Conservation (phyloP, 352 stramenopile species). For the Aphanomyces invadans region DNA sequence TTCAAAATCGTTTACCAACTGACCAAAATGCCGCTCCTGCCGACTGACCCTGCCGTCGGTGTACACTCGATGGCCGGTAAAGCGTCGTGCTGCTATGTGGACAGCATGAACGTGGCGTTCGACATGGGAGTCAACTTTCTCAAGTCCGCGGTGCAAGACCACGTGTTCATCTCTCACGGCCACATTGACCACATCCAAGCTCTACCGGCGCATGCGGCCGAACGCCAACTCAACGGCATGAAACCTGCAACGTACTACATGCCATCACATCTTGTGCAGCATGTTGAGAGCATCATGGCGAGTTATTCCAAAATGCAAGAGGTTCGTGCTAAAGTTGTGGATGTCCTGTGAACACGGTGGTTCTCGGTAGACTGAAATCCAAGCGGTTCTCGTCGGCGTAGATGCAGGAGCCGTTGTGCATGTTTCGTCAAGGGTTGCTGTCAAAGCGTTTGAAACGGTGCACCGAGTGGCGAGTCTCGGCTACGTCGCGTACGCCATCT, state of each 20-base stretch:
- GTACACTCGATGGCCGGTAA: constrained; percentile 58
- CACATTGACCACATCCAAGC: constrained; percentile 77
- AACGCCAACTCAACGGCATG: constrained; percentile 42
- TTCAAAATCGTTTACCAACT: no score
- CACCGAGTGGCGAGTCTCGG: constrained; percentile 72
- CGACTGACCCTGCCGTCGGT: constrained; percentile 45
- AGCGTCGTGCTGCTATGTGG: constrained; percentile 69
- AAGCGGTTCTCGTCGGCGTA: constrained; percentile 41
- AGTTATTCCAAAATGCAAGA: constrained; percentile 54
- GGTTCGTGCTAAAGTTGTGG: constrained; percentile 13
- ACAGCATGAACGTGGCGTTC: constrained; percentile 66
- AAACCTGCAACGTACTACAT: constrained; percentile 65
- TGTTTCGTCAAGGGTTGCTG: constrained; percentile 46
- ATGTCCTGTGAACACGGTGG: neutral
- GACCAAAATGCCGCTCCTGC: constrained; percentile 31
- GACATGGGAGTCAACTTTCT: constrained; percentile 56
- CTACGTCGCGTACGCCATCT: constrained; percentile 63
- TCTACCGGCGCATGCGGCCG: constrained; percentile 52
- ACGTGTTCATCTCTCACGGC: constrained; percentile 84
- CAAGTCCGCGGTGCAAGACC: constrained; percentile 43
- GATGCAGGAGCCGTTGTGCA: constrained; percentile 46
- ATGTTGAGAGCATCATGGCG: constrained; percentile 48
- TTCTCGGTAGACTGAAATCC: constrained; percentile 33
- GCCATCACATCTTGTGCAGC: constrained; percentile 39
- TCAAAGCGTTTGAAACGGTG: constrained; percentile 55